These are phyloP conservation scores for Neonectria faginata DNA, from an alignment of 2,329 filamentous ascomycete species.

Conservation along the genomic window DNA sequence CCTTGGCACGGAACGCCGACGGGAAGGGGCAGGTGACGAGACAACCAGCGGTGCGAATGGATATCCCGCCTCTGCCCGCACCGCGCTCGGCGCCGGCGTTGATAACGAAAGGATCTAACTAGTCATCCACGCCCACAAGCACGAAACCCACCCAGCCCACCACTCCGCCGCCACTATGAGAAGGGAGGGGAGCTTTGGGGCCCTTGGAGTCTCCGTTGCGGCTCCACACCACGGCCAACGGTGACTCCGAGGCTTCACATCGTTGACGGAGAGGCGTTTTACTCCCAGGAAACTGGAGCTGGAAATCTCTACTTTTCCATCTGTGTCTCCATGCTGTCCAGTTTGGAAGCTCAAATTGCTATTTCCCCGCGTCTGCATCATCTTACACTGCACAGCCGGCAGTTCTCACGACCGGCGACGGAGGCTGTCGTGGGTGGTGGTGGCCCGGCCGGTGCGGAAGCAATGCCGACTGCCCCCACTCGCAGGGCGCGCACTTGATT, in stretches of 20 bases:
- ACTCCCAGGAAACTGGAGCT: neutral
- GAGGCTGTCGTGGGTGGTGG: neutral
- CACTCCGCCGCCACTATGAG: constrained; percentile 12
- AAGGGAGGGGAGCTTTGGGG: neutral
- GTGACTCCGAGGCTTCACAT: neutral
- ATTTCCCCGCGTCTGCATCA: neutral
- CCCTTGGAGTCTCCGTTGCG: constrained; percentile 6
- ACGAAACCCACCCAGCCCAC: neutral
- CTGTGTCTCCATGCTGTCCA: too few relatives aligned
- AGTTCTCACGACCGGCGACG: neutral
- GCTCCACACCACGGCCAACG: constrained; percentile 19
- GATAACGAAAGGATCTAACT: constrained; percentile 28
- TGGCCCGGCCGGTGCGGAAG: constrained; percentile 28
- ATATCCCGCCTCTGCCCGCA: constrained; percentile 47
- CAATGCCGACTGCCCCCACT: constrained; percentile 22
- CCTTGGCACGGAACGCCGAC: constrained; percentile 9
- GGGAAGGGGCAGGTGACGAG: constrained; percentile 33
- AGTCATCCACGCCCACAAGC: constrained; percentile 29
- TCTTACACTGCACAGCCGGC: neutral
- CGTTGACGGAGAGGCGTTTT: neutral
- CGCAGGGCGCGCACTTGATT: constrained; percentile 14
- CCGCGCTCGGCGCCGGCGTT: constrained; percentile 40
- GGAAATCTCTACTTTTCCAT: neutral
- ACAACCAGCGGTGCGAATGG: constrained; percentile 26
- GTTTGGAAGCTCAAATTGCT: neutral